phyloP scores from a whole-genome alignment of 495 filamentous ascomycete species.

The Aspergillus nanangensis region DNA sequence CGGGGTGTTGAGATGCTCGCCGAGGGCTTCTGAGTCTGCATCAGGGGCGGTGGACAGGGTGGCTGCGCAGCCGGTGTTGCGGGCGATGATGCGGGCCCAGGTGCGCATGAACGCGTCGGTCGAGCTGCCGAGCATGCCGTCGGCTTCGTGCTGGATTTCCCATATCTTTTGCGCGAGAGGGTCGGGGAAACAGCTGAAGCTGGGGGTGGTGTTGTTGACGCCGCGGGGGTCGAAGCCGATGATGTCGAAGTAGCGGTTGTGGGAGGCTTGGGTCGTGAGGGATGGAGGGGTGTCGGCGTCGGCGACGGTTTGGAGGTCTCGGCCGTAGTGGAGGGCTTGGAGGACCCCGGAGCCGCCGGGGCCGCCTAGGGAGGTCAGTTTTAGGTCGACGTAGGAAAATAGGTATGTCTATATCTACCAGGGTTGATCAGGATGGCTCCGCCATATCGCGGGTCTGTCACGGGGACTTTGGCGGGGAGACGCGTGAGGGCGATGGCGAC shows the following conservation, averaged over 20 bases:
- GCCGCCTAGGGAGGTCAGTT: constrained; percentile 34
- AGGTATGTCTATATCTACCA: constrained; percentile 23
- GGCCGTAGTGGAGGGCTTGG: constrained; percentile 30
- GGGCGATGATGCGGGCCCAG: constrained; percentile 43
- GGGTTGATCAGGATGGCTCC: constrained; percentile 44
- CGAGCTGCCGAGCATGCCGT: constrained; percentile 39
- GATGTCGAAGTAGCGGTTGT: constrained; percentile 48
- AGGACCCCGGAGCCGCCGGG: constrained; percentile 47
- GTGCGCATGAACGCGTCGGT: constrained; percentile 35
- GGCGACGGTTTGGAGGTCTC: constrained; percentile 36
- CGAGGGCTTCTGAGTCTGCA: constrained; percentile 31
- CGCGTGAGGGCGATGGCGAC: constrained; percentile 49
- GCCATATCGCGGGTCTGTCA: constrained; percentile 41
- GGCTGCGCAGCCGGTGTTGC: constrained; percentile 32
- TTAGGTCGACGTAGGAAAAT: background rate
- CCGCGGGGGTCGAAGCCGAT: constrained; percentile 55
- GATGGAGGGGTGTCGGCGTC: constrained; percentile 31
- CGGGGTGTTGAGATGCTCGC: constrained; percentile 42
- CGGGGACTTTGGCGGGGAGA: constrained; percentile 42
- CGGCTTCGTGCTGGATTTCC: constrained; percentile 35
- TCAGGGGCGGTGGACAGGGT: constrained; percentile 19
- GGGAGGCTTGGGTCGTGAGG: background rate
- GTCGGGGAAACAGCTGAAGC: constrained; percentile 45
- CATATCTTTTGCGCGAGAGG: constrained; percentile 31
- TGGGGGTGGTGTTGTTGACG: constrained; percentile 45